Percentiles rank a stretch among this genome's conserved stretches.
Conservation (phyloP, 2,329 filamentous ascomycete genomes). For the Mycosphaerella arachidis region DNA sequence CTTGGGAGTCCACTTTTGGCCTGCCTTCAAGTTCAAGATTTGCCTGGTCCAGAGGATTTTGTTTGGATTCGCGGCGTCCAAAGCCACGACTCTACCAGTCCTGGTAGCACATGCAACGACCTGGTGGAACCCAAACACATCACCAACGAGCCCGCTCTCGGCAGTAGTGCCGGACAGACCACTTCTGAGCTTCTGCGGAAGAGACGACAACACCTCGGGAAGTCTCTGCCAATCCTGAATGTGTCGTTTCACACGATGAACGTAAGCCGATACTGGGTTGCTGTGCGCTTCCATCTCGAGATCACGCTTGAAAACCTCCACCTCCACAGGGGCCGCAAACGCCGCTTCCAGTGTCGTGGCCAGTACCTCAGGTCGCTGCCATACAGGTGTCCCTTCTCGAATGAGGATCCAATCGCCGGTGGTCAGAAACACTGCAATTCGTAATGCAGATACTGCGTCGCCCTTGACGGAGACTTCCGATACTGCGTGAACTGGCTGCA, state of each 20-base stretch:
- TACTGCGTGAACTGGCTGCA: conserved; percentile 58
- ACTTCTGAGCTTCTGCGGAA: conserved; percentile 65
- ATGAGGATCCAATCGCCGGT: conserved; percentile 76
- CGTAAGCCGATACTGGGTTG: conserved; percentile 74
- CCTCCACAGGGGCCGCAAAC: conserved; percentile 65
- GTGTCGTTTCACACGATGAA: conserved; percentile 81
- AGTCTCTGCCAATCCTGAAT: conserved; percentile 70
- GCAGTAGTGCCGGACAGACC: conserved; percentile 37
- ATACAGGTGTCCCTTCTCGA: conserved; percentile 73
- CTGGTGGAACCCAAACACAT: conserved; percentile 86
- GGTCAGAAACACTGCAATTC: conserved; percentile 64
- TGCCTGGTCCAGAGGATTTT: conserved; percentile 70
- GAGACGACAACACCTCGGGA: conserved; percentile 64
- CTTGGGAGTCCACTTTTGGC: conserved; percentile 50
- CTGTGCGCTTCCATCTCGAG: conserved; percentile 82
- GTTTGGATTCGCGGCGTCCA: conserved; percentile 72
- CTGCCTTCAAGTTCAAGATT: conserved; percentile 54
- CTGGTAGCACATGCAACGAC: conserved; percentile 74
- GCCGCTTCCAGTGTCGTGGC: conserved; percentile 73
- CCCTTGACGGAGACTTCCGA: conserved; percentile 78
- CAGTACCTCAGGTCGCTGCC: conserved; percentile 78
- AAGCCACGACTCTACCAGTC: conserved; percentile 71
- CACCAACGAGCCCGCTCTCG: conserved; percentile 52
- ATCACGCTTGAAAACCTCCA: conserved; percentile 69
- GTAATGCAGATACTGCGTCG: conserved; percentile 65